A percentile compares a stretch with the other conserved stretches of the same genome.
Evolutionary conservation across 2,329 filamentous ascomycete genomes (phyloP).

Genomic region (Rhynchosporium agropyri): DNA sequence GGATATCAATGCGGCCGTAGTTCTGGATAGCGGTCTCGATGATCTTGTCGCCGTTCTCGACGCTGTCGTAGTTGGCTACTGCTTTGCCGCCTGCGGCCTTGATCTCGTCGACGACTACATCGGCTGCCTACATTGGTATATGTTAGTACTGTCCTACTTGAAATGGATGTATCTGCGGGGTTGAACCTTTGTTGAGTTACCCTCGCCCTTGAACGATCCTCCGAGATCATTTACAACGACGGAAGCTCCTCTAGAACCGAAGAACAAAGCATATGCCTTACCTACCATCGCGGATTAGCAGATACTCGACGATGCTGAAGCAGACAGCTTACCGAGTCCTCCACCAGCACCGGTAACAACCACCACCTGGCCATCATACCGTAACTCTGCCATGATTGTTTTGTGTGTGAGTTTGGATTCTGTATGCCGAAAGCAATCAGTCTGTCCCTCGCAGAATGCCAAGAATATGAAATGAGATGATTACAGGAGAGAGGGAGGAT

Average conservation of each 20-base stretch:
- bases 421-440: constrained; percentile 8
- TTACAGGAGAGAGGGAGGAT: neutral
- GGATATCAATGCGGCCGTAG: constrained; percentile 86
- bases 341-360: constrained; percentile 86
- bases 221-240: constrained; percentile 97
- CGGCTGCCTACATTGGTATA: constrained; percentile 63
- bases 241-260: constrained; percentile 84
- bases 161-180: constrained; percentile 6
- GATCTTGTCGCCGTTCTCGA: constrained; percentile 91
- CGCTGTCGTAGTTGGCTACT: constrained; percentile 95
- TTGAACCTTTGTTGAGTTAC: constrained; percentile 77
- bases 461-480: constrained; percentile 2
- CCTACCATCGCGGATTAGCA: constrained; percentile 57
- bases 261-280: constrained; percentile 85
- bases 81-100: constrained; percentile 89
- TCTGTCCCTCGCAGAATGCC: constrained; percentile 13
- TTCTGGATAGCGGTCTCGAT: constrained; percentile 83
- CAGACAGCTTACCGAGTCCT: constrained; percentile 57
- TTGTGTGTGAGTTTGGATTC: constrained; percentile 18
- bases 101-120: constrained; percentile 82
- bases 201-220: constrained; percentile 90
- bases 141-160: constrained; percentile 19
- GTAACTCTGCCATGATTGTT: constrained; percentile 60
- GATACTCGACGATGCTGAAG: neutral
- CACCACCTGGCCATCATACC: constrained; percentile 86